Percentiles rank a stretch among this genome's conserved stretches.
These are phyloP conservation scores for Diutina neorugosa DNA, from an alignment of 1,139 yeast species.

Conservation along the genomic window DNA sequence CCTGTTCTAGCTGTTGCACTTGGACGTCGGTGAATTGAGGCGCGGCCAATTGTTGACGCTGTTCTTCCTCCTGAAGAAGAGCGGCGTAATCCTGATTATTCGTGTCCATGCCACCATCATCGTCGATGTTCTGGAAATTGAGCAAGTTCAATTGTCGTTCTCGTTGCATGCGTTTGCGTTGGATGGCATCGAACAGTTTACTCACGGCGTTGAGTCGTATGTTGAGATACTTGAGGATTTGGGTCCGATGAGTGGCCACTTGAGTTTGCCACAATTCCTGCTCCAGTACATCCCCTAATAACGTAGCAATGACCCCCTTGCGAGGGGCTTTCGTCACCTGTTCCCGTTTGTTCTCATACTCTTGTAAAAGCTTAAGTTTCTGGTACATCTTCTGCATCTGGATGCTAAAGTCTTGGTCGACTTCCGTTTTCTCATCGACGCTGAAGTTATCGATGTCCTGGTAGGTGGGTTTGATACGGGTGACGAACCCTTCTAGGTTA, in stretches of 20 bases:
- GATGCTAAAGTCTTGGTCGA: constrained; percentile 42
- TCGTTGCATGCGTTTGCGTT: constrained; percentile 27
- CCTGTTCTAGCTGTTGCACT: constrained; percentile 54
- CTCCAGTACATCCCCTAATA: constrained; percentile 20
- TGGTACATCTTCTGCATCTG: constrained; percentile 39
- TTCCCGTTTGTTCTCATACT: constrained; percentile 37
- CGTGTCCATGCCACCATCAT: constrained; percentile 13
- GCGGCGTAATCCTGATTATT: constrained; percentile 5
- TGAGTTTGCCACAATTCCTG: constrained; percentile 16
- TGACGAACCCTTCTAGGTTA: constrained; percentile 27
- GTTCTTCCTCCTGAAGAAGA: constrained; percentile 10
- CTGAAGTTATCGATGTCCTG: constrained; percentile 28
- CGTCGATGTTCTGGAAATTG: constrained; percentile 29
- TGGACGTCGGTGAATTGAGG: constrained; percentile 42
- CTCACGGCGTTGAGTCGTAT: constrained; percentile 22
- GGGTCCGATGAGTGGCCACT: constrained; percentile 22
- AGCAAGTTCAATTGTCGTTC: constrained; percentile 28
- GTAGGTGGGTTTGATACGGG: constrained; percentile 31
- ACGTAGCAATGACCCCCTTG: constrained; percentile 13
- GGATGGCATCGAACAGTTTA: constrained; percentile 27
- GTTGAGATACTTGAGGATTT: constrained; percentile 27
- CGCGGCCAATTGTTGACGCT: neutral
- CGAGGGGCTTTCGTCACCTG: constrained; percentile 9
- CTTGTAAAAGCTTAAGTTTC: constrained; percentile 35
- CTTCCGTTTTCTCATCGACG: constrained; percentile 37